Conservation (phyloP, 176 grass and related monocot genomes). For the Cenchrus americanus region DNA sequence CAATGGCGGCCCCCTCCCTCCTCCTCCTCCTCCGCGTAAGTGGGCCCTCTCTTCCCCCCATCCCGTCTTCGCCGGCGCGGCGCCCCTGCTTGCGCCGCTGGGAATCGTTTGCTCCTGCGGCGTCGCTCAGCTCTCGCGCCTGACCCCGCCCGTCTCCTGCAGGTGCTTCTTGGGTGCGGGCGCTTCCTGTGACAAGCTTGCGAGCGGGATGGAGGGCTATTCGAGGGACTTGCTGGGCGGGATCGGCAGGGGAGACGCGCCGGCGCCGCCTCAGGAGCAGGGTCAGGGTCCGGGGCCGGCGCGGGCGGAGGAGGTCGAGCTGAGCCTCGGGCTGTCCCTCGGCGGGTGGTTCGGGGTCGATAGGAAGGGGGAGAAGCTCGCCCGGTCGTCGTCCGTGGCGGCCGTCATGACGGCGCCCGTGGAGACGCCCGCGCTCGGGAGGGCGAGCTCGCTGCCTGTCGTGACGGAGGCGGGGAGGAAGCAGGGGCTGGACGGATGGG, state of each 20-base stretch:
- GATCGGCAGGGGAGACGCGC: slow-evolving; percentile 8
- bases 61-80: background rate
- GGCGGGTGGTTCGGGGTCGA: slow-evolving; percentile 62
- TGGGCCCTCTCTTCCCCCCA: background rate
- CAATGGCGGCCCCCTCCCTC: slow-evolving; percentile 47
- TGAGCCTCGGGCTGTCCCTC: slow-evolving; percentile 74
- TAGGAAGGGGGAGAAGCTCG: slow-evolving; percentile 35
- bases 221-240: slow-evolving; percentile 41
- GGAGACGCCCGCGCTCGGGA: slow-evolving; percentile 27
- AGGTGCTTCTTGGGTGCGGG: slow-evolving; percentile 32
- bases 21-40: slow-evolving; percentile 14
- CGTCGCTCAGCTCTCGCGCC: background rate
- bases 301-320: slow-evolving; percentile 56
- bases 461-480: slow-evolving; percentile 3
- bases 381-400: slow-evolving; percentile 60
- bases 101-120: background rate
- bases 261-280: background rate
- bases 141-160: background rate
- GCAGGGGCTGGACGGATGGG: background rate
- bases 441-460: slow-evolving; percentile 56
- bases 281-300: background rate
- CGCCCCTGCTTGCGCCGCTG: background rate
- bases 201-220: slow-evolving; percentile 36
- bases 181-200: background rate
- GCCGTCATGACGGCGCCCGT: slow-evolving; percentile 28